These are phyloP conservation scores for Cladophialophora chaetospira DNA, from an alignment of 2,329 filamentous ascomycete genomes.

Conservation along the genomic window DNA sequence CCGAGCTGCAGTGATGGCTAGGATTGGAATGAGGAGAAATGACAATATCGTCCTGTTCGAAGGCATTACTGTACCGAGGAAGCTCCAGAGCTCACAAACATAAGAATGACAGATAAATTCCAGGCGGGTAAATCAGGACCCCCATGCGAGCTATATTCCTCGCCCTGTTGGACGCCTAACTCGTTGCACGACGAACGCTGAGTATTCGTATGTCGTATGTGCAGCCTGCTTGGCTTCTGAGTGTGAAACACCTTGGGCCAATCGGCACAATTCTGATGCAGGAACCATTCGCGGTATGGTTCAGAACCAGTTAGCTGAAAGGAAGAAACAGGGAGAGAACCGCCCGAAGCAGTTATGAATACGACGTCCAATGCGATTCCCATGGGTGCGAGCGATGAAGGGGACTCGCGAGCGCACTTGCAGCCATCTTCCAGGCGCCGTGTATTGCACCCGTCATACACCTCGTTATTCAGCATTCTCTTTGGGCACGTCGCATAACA, in stretches of 20 bases:
- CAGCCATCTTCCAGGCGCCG: no score
- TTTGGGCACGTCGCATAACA: no score
- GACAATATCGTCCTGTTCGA: not conserved
- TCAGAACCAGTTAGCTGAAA: not conserved
- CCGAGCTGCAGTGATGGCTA: not conserved
- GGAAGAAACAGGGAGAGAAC: no score
- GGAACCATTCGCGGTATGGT: not conserved
- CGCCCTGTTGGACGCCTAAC: not conserved
- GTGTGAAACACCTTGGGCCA: not conserved
- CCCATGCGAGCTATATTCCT: no score
- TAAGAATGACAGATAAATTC: not conserved
- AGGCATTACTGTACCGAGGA: not conserved
- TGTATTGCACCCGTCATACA: no score
- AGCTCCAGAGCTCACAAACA: not conserved
- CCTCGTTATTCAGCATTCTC: no score
- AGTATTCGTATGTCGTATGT: not conserved
- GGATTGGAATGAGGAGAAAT: conserved; percentile 2
- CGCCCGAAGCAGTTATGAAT: no score
- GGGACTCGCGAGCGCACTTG: no score
- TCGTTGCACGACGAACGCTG: not conserved
- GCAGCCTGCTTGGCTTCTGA: not conserved
- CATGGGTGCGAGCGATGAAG: no score
- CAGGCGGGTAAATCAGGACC: not conserved
- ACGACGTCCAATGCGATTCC: no score
- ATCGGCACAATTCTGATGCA: no score